Base-by-base conservation (phyloP, 306 rosid species). In the Citrullus colocynthis region DNA sequence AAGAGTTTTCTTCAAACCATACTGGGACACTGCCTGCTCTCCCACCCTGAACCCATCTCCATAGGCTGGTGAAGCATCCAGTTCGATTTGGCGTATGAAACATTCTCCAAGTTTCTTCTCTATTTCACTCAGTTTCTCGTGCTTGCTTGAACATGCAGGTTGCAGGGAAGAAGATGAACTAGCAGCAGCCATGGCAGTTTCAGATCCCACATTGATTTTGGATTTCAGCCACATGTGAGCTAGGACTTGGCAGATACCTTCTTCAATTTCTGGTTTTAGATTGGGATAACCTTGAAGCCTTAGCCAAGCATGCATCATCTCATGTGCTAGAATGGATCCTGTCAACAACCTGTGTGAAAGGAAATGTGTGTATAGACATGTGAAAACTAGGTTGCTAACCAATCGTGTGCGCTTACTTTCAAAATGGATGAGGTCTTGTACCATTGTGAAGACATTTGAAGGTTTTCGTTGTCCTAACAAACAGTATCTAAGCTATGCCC, bases 241-340 rank as follows among this genome's bases (percentile, higher is more conserved):
- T 77, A 96, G 59, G 61, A 96, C 98, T 85, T 96, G 98, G 87
- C 99, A 96, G 74, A 96, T 96, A 63, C 99, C 99, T 86, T 96
- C 99, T 88, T 96, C 99, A 52, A 96, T 93, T 83, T 91, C 94
- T 4, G 93, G 96, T 71, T 87, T 88, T 79, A 96, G 84, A 79
- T 85, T 88, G 2, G 92, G 90, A 82, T 88, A 95, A 74, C 97
- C 99, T 83, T 88, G 87, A 78, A 96, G 98, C 81, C 97, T 86
- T 42, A 96, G 91, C 99, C 98, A 96, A 6, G 96, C 99, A 80
- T 96, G 99, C 99, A 92, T 96, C 99, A 92, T 92, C 88, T 96
- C 99, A 8, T 96, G 99, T 79, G 99, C 97, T 51, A 96, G 86
- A 88, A 92, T 89, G 49, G 98, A 87, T 75, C 99, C 99, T 1